Evolutionary conservation across 345 rosid species (phyloP).

Genomic region (Gossypium herbaceum): DNA sequence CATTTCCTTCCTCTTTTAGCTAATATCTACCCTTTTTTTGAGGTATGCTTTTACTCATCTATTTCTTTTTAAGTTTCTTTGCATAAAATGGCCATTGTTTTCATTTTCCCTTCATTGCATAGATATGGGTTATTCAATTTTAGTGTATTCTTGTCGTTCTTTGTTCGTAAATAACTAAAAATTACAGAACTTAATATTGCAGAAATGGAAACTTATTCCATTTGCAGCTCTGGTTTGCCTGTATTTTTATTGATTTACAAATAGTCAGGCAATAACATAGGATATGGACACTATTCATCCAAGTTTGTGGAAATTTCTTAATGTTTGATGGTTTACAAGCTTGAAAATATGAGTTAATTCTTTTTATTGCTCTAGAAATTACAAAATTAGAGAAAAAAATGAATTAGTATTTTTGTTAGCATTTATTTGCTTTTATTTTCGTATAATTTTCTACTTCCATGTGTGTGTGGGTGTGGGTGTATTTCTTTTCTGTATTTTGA

Average conservation of each 20-base stretch:
- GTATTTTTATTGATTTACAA: too few relatives aligned
- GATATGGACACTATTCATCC: too few relatives aligned
- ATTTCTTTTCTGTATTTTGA: not conserved
- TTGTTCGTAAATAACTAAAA: not conserved
- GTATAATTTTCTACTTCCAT: not conserved
- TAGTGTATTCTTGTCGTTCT: not conserved
- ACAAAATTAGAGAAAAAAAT: not conserved
- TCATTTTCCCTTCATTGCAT: not conserved
- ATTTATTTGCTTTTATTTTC: not conserved
- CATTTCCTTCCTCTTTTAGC: not conserved
- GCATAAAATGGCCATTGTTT: not conserved
- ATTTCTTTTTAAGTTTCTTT: not conserved
- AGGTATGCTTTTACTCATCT: not conserved
- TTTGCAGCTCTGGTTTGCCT: not conserved
- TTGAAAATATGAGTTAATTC: too few relatives aligned
- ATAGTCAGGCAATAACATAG: too few relatives aligned
- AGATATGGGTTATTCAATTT: not conserved
- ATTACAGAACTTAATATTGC: not conserved
- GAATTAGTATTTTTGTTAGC: not conserved
- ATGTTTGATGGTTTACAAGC: too few relatives aligned
- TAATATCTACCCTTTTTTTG: not conserved
- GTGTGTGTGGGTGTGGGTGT: not conserved
- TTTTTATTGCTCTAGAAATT: too few relatives aligned
- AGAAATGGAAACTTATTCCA: not conserved
- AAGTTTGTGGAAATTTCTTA: too few relatives aligned